A percentile compares a stretch with the other conserved stretches of the same genome.
phyloP scores from a whole-genome alignment of 73 alveolate species.

The Breviolum minutum region DNA sequence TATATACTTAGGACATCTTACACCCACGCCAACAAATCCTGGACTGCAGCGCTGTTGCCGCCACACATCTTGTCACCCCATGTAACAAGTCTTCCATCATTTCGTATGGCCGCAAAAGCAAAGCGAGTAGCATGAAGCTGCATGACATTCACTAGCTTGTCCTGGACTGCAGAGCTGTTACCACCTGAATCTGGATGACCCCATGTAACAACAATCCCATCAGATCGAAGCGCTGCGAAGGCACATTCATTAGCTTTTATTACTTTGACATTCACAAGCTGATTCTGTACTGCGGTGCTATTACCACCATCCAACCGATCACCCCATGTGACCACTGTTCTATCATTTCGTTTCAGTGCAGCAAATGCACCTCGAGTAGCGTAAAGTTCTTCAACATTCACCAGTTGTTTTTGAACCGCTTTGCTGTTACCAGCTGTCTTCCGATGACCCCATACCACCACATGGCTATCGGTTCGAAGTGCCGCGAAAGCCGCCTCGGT shows the following conservation, averaged over 20 bases:
- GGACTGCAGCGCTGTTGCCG: neutral
- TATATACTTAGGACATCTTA: no score
- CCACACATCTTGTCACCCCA: neutral
- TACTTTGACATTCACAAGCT: neutral
- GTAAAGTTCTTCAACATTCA: neutral
- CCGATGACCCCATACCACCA: neutral
- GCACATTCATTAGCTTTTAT: neutral
- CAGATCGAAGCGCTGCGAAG: neutral
- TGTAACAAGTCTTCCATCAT: neutral
- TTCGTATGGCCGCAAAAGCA: neutral
- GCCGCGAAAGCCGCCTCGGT: neutral
- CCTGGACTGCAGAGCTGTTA: neutral
- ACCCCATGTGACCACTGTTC: neutral
- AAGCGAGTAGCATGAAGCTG: neutral
- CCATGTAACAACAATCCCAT: neutral
- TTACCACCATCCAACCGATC: neutral
- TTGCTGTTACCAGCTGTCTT: neutral
- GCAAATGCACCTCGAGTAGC: neutral
- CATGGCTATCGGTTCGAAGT: neutral
- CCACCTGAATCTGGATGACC: neutral
- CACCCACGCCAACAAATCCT: neutral
- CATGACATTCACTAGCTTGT: neutral
- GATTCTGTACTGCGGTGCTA: neutral
- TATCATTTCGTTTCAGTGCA: neutral
- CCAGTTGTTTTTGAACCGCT: neutral